Evolutionary conservation across 1,139 yeast species (phyloP).

Genomic region (Pichia sp.): DNA sequence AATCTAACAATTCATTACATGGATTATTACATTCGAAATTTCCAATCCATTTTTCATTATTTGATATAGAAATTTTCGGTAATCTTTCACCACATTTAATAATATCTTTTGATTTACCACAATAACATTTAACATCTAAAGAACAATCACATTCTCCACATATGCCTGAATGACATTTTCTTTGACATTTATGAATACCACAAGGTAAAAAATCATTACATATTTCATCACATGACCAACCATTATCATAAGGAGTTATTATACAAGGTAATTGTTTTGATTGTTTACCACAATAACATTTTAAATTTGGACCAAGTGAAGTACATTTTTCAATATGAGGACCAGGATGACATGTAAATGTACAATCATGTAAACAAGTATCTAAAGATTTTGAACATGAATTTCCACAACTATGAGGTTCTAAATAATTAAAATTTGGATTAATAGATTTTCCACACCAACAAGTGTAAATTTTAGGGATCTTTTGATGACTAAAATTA

Average conservation of each 20-base stretch:
- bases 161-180: slow-evolving; percentile 63
- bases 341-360: slow-evolving; percentile 81
- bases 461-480: slow-evolving; percentile 65
- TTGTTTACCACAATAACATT: slow-evolving; percentile 71
- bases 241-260: slow-evolving; percentile 58
- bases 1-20: slow-evolving; percentile 50
- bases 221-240: slow-evolving; percentile 61
- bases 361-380: slow-evolving; percentile 67
- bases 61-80: slow-evolving; percentile 31
- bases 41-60: slow-evolving; percentile 50
- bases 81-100: slow-evolving; percentile 47
- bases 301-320: slow-evolving; percentile 63
- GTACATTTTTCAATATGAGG: slow-evolving; percentile 75
- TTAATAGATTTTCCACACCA: slow-evolving; percentile 83
- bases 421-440: slow-evolving; percentile 54
- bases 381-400: slow-evolving; percentile 52
- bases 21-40: slow-evolving; percentile 50
- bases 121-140: slow-evolving; percentile 54
- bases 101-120: slow-evolving; percentile 51
- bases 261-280: slow-evolving; percentile 65
- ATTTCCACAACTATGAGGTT: slow-evolving; percentile 89
- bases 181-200: slow-evolving; percentile 61
- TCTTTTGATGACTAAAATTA: slow-evolving; percentile 45
- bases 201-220: slow-evolving; percentile 64
- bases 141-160: slow-evolving; percentile 65